Evolutionary conservation across 164 flowering plant genomes (phyloP), one percentile per base, ranked within the genome.

Genomic region (Kingdonia uniflora): DNA sequence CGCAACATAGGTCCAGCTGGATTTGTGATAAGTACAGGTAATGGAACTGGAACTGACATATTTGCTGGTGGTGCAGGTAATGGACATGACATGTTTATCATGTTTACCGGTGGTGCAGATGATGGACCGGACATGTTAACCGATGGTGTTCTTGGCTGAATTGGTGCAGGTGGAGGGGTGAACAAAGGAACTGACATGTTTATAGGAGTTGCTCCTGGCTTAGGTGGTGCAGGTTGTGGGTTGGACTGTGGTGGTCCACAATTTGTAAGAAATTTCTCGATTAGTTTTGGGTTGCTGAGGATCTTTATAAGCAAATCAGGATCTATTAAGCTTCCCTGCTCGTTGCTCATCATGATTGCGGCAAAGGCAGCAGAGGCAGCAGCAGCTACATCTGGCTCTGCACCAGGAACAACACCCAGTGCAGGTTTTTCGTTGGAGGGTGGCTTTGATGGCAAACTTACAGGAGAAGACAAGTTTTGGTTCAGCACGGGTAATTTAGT

Each of bases 281-380:
- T 66, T 66, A 84, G 52, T 49, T 77, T 62, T 13, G 95, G 98
- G 67, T 78, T 71, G 56, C 74, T 76, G 16, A 92, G 85, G 50
- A 92, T 78, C 57, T 81, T 77, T 21, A 82, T 45, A 23, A 92
- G 98, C 66, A 92, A 63, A 39, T 81, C 79, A 2, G 38, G 84
- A 67, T 92, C 95, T 42, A 92, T 88, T 65, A 76, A 37, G 59
- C 69, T 76, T 26, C 82, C 86, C 41, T 67, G 81, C 59, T 77
- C 82, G 52, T 71, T 80, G 66, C 71, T 76, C 57, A 68, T 69
- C 68, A 73, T 62, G 11, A 78, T 63, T 16, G 81, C 79, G 21
- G 73, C 61, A 14, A 84, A 73, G 40, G 92, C 92, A 44, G 87
- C 82, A 61, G 83, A 73, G 35, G 90, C 88, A 56, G 87, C 87